Evolutionary conservation across 2,329 filamentous ascomycete species (phyloP), one percentile per base, ranked within the genome.

Genomic region (Arthrobotrys musiformis): DNA sequence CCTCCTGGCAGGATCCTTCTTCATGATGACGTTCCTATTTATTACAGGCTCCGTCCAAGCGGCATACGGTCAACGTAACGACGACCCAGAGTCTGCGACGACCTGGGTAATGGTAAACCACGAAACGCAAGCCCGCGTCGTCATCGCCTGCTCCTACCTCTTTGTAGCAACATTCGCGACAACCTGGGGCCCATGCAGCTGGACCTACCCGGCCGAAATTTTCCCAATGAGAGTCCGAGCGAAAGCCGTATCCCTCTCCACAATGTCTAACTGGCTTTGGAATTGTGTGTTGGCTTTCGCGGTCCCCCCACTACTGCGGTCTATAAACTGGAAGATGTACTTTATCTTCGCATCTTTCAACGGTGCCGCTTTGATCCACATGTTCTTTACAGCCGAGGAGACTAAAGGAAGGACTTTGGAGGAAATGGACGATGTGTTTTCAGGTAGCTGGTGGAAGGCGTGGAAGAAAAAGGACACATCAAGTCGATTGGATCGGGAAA

Each of bases 311-410:
- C 81, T 87, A 46, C 80, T 87, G 17, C 85, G 84, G 82, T 86
- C 86, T 68, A 89, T 89, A 81, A 89, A 89, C 82, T 90, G 85
- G 84, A 86, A 80, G 44, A 80, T 80, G 80, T 94, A 93, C 83
- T 88, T 93, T 83, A 86, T 94, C 79, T 94, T 94, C 81, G 92
- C 87, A 11, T 86, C 89, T 15, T 93, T 93, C 85, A 92, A 91
- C 82, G 86, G 86, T 0, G 86, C 86, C 4, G 91, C 91, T 80
- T 89, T 89, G 44, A 82, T 93, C 62, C 91, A 93, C 82, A 89
- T 92, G 81, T 88, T 88, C 82, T 85, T 93, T 79, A 83, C 86
- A 15, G 89, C 89, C 79, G 90, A 90, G 0, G 88, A 81, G 60
- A 81, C 80, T 3, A 81, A 81, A 56, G 91, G 91, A 11, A 92